Evolutionary conservation across 306 rosid genomes (phyloP).

Genomic region (Medicago ruthenica): DNA sequence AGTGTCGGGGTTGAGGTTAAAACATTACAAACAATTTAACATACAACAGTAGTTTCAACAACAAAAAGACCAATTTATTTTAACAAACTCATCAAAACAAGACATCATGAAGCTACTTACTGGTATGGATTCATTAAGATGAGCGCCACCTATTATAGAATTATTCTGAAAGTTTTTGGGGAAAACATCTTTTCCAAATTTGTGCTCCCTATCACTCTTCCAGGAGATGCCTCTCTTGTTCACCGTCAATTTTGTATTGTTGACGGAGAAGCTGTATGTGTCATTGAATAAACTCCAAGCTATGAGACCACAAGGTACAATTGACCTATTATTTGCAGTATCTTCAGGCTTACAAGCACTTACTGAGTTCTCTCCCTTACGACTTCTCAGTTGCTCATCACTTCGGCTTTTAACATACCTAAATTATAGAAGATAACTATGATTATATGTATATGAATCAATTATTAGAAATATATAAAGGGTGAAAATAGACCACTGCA

Average conservation of each 20-base stretch:
- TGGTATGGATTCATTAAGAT: slow-evolving; percentile 42
- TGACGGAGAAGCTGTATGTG: slow-evolving; percentile 70
- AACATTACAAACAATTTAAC: background rate
- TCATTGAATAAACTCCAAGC: slow-evolving; percentile 99
- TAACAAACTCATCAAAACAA: slow-evolving; percentile 29
- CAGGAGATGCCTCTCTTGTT: slow-evolving; percentile 84
- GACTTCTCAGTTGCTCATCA: slow-evolving; percentile 73
- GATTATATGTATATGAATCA: slow-evolving; percentile 15
- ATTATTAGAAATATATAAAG: slow-evolving; percentile 1
- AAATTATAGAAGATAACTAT: slow-evolving; percentile 22
- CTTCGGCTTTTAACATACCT: slow-evolving; percentile 96
- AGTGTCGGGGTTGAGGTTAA: background rate
- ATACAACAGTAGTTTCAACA: background rate
- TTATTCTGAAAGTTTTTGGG: slow-evolving; percentile 85
- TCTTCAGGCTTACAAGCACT: slow-evolving; percentile 78
- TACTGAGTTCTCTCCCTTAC: slow-evolving; percentile 6
- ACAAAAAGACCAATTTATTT: background rate
- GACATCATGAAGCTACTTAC: slow-evolving; percentile 53
- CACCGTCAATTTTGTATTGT: slow-evolving; percentile 43
- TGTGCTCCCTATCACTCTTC: slow-evolving; percentile 93
- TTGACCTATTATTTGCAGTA: slow-evolving; percentile 32
- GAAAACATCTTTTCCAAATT: slow-evolving; percentile 81
- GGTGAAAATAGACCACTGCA: background rate
- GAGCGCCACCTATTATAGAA: slow-evolving; percentile 65
- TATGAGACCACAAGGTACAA: slow-evolving; percentile 93